Percentiles rank a stretch among this genome's conserved stretches.
These are phyloP conservation scores for Coemansia sp. DNA, from an alignment of 192 early-diverging fungal species.

Conservation along the genomic window DNA sequence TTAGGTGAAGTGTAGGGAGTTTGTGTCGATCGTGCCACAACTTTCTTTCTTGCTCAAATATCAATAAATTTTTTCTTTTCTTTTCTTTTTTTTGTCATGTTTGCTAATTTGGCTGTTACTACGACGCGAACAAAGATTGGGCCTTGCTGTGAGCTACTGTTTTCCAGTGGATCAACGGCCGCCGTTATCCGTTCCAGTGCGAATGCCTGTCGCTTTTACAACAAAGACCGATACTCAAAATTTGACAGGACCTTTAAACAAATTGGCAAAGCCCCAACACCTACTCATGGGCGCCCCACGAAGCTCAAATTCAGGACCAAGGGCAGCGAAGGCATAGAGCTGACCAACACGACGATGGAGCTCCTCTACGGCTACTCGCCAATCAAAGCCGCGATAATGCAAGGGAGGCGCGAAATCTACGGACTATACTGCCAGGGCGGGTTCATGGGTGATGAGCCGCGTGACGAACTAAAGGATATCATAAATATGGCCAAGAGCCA, in stretches of 20 bases:
- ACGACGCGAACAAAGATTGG: not conserved
- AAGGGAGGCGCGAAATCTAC: constrained; percentile 28
- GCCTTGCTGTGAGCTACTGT: not conserved
- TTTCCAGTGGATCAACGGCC: not conserved
- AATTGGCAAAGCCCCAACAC: not conserved
- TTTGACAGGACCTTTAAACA: not conserved
- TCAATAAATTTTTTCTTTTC: not conserved
- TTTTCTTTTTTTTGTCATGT: not conserved
- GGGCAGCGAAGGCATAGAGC: not conserved
- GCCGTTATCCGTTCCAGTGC: not conserved
- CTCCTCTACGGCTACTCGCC: constrained; percentile 39
- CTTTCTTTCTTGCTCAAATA: not conserved
- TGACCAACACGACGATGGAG: constrained; percentile 18
- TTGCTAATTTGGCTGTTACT: not conserved
- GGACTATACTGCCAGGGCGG: constrained; percentile 20
- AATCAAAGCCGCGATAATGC: constrained; percentile 26
- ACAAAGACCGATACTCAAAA: constrained; percentile 2
- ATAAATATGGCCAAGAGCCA: constrained; percentile 9
- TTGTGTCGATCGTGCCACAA: not conserved
- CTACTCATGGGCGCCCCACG: not conserved
- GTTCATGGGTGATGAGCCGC: constrained; percentile 22
- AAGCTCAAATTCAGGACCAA: constrained; percentile 4
- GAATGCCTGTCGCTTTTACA: not conserved
- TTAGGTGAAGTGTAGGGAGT: not conserved
- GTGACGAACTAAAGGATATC: constrained; percentile 11